These are phyloP conservation scores for Lotus japonicus DNA, from an alignment of 306 rosid species.

Conservation along the genomic window DNA sequence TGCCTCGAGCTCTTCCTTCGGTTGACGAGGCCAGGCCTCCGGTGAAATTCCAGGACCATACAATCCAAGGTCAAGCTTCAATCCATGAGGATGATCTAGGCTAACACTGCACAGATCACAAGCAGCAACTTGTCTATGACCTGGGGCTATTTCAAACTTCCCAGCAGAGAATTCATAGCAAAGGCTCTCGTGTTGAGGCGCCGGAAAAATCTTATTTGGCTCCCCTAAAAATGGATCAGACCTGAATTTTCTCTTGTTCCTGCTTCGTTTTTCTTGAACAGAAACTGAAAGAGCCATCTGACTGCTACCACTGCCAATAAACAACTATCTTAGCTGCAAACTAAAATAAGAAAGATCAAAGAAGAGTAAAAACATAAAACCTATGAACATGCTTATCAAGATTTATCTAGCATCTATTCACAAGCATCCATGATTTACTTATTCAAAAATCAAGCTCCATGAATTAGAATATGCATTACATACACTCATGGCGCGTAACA, in stretches of 20 bases:
- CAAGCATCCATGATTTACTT: slow-evolving; percentile 8
- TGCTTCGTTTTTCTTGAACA: slow-evolving; percentile 68
- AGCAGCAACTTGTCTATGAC: slow-evolving; percentile 38
- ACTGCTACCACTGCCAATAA: slow-evolving; percentile 50
- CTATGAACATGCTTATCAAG: slow-evolving; percentile 26
- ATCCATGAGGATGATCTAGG: slow-evolving; percentile 50
- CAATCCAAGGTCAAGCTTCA: slow-evolving; percentile 77
- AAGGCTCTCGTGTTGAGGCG: slow-evolving; percentile 50
- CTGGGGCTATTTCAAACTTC: slow-evolving; percentile 46
- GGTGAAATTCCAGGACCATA: slow-evolving; percentile 38
- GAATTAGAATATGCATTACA: neutral
- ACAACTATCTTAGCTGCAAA: slow-evolving; percentile 53
- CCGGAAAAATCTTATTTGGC: slow-evolving; percentile 37
- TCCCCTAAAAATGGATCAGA: slow-evolving; percentile 70
- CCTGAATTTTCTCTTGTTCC: slow-evolving; percentile 86
- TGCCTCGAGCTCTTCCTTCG: slow-evolving; percentile 48
- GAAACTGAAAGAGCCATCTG: slow-evolving; percentile 50
- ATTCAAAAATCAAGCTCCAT: slow-evolving; percentile 20
- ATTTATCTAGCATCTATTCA: slow-evolving; percentile 10
- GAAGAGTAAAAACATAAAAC: neutral
- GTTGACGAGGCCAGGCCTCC: slow-evolving; percentile 43
- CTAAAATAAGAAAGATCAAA: neutral
- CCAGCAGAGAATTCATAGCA: slow-evolving; percentile 77
- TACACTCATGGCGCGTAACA: too few relatives aligned
- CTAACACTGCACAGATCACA: slow-evolving; percentile 53